Base-by-base conservation (phyloP, 2,329 filamentous ascomycete species). In the Tolypocladium pustulatum region DNA sequence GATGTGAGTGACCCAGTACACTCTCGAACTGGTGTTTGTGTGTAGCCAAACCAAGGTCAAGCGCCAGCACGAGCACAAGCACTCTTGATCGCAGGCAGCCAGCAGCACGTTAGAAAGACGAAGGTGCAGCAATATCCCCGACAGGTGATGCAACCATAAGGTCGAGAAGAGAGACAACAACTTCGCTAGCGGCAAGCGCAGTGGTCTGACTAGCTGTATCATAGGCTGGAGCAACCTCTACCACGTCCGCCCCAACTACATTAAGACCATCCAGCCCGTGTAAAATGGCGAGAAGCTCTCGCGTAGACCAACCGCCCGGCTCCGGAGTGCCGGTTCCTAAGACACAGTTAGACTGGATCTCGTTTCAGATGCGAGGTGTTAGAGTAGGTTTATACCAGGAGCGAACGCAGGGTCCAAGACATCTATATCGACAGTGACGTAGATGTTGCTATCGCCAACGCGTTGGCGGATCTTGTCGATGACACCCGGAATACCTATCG, bases 261-360 rank as follows among this genome's bases (percentile, higher is more conserved):
- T 94, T 93, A 68, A 95, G 71, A 0, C 78, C 82, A 72, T 94
- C 90, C 36, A 95, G 81, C 0, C 88, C 90, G 41, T 89, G 77
- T 67, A 95, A 71, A 58, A 95, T 89, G 10, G 87, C 78, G 61
- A 94, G 91, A 63, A 95, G 76, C 75, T 95, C 91, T 51, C 90
- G 78, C 25, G 87, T 92, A 2, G 89, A 92, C 90, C 90, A 95
- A 30, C 90, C 90, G 60, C 90, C 90, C 0, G 89, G 87, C 74
- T 94, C 90, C 0, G 90, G 90, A 0, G 90, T 94, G 0, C 90
- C 90, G 0, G 90, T 93, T 0, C n/a, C n/a, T n/a, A n/a, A n/a
- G n/a, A n/a, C n/a, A n/a, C n/a, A n/a, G n/a, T n/a, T n/a, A n/a
- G n/a, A n/a, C n/a, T n/a, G n/a, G n/a, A n/a, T n/a, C n/a, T n/a